Base-by-base conservation (phyloP, 1,284 basidiomycete species). In the Rhodotorula glutinis region DNA sequence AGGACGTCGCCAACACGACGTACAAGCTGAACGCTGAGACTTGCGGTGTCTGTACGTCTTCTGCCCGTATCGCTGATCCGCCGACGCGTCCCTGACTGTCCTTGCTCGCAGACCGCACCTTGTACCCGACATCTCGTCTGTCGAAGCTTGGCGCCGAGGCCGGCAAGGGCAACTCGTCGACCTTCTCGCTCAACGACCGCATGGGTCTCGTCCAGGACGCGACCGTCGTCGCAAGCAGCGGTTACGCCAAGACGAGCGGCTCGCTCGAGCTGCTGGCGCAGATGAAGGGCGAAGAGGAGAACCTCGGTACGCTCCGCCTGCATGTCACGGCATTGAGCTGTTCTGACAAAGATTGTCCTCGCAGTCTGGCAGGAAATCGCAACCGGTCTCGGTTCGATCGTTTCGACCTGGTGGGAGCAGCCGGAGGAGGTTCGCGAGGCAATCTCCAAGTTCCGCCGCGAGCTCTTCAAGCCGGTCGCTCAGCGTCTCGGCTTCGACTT, bases 1-100 rank as follows among this genome's bases (percentile, higher is more conserved):
- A 52, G 4, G 53, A 62, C n/a, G 66, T 68, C 53, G 57, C 69
- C n/a, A 72, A 67, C 76, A 83, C 87, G 30, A 89, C 86, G 79
- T 85, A 82, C 80, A 96, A 97, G 81, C 82, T 98, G 67, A 98
- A 98, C 78, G 88, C 88, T 21, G 89, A 88, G 62, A 93, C 92
- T 2, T 85, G 86, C 63, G 98, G 90, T 90, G 70, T 60, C 4
- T 27, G 17, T 33, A 8, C 4, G n/a, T 38, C 33, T n/a, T 8
- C 23, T 17, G 27, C 17, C 1, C 16, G n/a, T 23, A 25, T 5
- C 21, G 17, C 5, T 44, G 21, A 16, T 44, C 5, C 4, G 7
- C 43, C 2, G 19, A 13, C n/a, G 14, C 9, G 4, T 25, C 19
- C 4, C 21, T 53, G 29, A 44, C 47, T 19, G 10, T 19, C 13